These are phyloP conservation scores for Earliella scabrosa DNA, from an alignment of 1,284 basidiomycete genomes.

Conservation along the genomic window DNA sequence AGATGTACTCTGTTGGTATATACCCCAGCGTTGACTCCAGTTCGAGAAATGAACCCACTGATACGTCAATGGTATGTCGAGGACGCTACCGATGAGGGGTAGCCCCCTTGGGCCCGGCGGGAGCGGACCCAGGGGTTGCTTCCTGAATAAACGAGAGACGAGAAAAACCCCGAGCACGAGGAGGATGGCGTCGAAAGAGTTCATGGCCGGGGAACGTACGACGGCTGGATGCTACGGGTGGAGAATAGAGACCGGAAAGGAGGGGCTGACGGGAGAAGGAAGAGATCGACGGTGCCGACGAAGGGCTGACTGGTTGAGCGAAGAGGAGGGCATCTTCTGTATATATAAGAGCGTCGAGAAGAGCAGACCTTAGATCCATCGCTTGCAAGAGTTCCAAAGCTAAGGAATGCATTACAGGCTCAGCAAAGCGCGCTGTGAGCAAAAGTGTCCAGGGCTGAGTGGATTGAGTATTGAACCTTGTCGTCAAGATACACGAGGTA, in stretches of 20 bases:
- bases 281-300: not conserved
- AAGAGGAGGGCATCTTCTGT: not conserved
- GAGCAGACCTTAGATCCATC: too few species aligned
- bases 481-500: too few species aligned
- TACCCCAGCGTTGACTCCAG: slow-evolving; percentile 49
- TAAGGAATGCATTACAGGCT: not conserved
- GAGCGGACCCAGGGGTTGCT: slow-evolving; percentile 5
- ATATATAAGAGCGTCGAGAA: slow-evolving; percentile 1
- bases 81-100: slow-evolving; percentile 27
- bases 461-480: too few species aligned
- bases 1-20: not conserved
- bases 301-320: not conserved
- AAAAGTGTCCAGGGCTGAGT: too few species aligned
- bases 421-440: too few species aligned
- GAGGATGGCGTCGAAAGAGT: slow-evolving; percentile 1
- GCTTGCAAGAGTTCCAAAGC: too few species aligned
- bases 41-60: slow-evolving; percentile 60
- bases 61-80: slow-evolving; percentile 22
- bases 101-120: slow-evolving; percentile 27
- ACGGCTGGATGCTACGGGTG: too few species aligned
- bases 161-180: slow-evolving; percentile 9
- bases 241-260: slow-evolving; percentile 20
- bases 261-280: not conserved
- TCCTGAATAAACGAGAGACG: slow-evolving; percentile 30
- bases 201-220: too few species aligned